These are phyloP conservation scores for Rhododendron griersonianum DNA, from an alignment of 148 eudicot species.

Conservation along the genomic window DNA sequence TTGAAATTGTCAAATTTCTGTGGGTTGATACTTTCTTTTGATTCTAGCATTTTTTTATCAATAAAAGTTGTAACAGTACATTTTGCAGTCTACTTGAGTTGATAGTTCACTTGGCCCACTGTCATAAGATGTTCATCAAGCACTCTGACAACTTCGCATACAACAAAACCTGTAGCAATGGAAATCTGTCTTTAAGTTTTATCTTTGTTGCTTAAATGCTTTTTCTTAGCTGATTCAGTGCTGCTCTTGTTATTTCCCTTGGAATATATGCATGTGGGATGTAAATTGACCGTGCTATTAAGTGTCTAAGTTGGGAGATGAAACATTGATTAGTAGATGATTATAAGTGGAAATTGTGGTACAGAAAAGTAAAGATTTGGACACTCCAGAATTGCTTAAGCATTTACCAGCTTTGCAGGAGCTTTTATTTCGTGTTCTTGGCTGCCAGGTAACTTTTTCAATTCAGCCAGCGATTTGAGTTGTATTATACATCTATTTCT, in stretches of 20 bases:
- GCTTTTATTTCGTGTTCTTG: constrained; percentile 69
- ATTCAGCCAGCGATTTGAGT: neutral
- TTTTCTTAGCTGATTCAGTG: neutral
- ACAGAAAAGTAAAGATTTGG: constrained; percentile 92
- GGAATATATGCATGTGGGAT: neutral
- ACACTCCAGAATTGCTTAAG: constrained; percentile 76
- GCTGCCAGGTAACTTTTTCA: constrained; percentile 67
- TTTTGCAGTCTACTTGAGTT: neutral
- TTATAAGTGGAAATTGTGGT: constrained; percentile 13
- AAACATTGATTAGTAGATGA: neutral
- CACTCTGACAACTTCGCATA: neutral
- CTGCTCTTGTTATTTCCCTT: neutral
- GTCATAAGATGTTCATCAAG: neutral
- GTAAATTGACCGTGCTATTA: neutral
- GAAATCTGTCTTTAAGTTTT: neutral
- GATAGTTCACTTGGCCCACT: neutral
- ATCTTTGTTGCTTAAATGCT: neutral
- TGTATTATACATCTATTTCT: neutral
- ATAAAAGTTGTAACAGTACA: neutral
- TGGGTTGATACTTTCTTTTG: neutral
- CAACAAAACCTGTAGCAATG: neutral
- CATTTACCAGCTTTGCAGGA: constrained; percentile 92
- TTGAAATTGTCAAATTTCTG: neutral
- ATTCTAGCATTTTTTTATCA: neutral
- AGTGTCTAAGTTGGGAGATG: neutral